Base-by-base conservation (phyloP, 805 yeast genomes). In the Myxozyma neglecta region DNA sequence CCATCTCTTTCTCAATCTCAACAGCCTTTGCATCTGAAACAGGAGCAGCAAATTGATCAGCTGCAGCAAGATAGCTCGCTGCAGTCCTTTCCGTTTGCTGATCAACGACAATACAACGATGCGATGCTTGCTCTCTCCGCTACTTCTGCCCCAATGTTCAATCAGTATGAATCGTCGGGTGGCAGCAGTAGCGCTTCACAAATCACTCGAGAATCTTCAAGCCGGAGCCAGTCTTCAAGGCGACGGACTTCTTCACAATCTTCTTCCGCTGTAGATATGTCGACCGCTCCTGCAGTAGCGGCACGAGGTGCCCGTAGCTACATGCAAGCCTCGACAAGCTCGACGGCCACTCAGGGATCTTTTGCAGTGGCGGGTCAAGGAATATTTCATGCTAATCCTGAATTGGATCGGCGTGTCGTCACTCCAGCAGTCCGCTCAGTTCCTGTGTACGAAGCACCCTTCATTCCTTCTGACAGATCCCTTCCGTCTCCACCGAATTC, bases 261-360 rank as follows among this genome's bases (percentile, higher is more conserved):
- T 7, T 49, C 57, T 16, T 24, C 63, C 14, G 47, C 45, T 1
- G 56, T 51, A 18, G 59, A 57, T 35, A n/a, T 61, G 56, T 40
- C 65, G 8, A 57, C 60, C 14, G 65, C 65, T 7, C 52, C 62
- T 2, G 62, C 65, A 7, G 65, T 58, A 14, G 62, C 65, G n/a
- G 59, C 50, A 32, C 55, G 65, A 1, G 65, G 65, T 18, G 60
- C 59, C 1, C 52, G 43, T 43, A 44, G 24, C 29, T 57, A 54
- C 55, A 60, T 39, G 32, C 37, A 53, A 18, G 20, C 47, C 2
- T 44, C 65, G 13, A 34, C 43, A 2, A 24, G 50, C 34, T 14
- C 56, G 16, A 10, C 16, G 20, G 37, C 58, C 13, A n/a, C 42
- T 14, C 34, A 14, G 10, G 53, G 57, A 0, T 39, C 51, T 24